phyloP scores from a whole-genome alignment of 2,329 filamentous ascomycete genomes.

The Colletotrichum eremochloae region DNA sequence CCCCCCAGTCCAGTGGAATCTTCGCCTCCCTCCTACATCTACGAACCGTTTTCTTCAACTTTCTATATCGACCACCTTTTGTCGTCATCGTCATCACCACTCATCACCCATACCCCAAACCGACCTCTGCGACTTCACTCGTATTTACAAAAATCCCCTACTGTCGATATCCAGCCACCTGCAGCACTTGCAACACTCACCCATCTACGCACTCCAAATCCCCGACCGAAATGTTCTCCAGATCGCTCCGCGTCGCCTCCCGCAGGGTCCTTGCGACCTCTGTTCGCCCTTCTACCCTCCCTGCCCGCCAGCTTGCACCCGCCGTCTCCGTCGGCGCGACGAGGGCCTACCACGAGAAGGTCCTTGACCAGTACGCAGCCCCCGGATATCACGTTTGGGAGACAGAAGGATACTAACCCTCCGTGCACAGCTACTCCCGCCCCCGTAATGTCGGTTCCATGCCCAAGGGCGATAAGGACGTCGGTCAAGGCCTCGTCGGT shows the following conservation, averaged over 20 bases:
- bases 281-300: conserved; percentile 54
- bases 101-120: conserved; percentile 13
- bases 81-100: conserved; percentile 31
- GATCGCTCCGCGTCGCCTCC: conserved; percentile 59
- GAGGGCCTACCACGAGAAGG: conserved; percentile 67
- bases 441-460: conserved; percentile 69
- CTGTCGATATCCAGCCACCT: conserved; percentile 18
- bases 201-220: neutral
- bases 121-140: conserved; percentile 28
- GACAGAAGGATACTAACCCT: conserved; percentile 58
- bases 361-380: conserved; percentile 85
- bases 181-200: conserved; percentile 18
- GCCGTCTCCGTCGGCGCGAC: conserved; percentile 56
- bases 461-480: conserved; percentile 82
- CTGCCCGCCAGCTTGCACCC: conserved; percentile 58
- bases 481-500: conserved; percentile 92
- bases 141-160: conserved; percentile 16
- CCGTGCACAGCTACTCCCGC: conserved; percentile 64
- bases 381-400: conserved; percentile 49
- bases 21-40: conserved; percentile 37
- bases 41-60: conserved; percentile 10
- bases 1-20: conserved; percentile 8
- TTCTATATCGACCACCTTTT: conserved; percentile 31
- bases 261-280: conserved; percentile 58
- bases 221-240: conserved; percentile 58